Base-by-base conservation (phyloP, 306 rosid species). In the Quercus wislizeni region DNA sequence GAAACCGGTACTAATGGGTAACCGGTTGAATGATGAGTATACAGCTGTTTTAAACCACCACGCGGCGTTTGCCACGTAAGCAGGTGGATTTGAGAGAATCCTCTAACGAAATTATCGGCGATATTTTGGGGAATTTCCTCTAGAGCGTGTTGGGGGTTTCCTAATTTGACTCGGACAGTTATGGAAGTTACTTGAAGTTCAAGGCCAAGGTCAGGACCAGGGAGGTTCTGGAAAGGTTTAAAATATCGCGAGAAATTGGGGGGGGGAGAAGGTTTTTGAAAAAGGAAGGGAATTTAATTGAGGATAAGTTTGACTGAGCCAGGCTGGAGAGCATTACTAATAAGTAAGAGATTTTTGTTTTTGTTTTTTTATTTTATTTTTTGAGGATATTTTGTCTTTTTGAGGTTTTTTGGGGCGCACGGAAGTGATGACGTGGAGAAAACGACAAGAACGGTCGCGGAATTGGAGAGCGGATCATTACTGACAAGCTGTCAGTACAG, bases 241-340 rank as follows among this genome's bases (percentile, higher is more conserved):
- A 12, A 56, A 70, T 78, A 62, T 74, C 71, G 25, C 74, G 83
- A 85, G 1, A 69, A 58, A 4, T 64, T 73, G 55, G 51, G 27
- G 31, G 30, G 57, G 27, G 23, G 33, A 10, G 33, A 23, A 23
- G 31, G 41, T 35, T n/a, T 57, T 59, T 59, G 65, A 59, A 21
- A 25, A 33, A 13, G 38, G 21, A 8, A n/a, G 23, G 63, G 28
- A 8, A n/a, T 57, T 8, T 8, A 5, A 9, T 17, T 6, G 64
- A 30, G 81, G 90, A 84, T 85, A 85, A 79, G 86, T 82, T 87
- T 84, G 86, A 87, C 86, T 64, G 63, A 77, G 86, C 88, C 88
- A 84, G 88, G 86, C 85, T 87, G 86, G 86, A 79, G 73, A 65
- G 83, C 88, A 89, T 84, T 80, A 58, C 86, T 80, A 41, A 41